Base-by-base conservation (phyloP, 345 rosid species). In the Eucalyptus dawsonii region DNA sequence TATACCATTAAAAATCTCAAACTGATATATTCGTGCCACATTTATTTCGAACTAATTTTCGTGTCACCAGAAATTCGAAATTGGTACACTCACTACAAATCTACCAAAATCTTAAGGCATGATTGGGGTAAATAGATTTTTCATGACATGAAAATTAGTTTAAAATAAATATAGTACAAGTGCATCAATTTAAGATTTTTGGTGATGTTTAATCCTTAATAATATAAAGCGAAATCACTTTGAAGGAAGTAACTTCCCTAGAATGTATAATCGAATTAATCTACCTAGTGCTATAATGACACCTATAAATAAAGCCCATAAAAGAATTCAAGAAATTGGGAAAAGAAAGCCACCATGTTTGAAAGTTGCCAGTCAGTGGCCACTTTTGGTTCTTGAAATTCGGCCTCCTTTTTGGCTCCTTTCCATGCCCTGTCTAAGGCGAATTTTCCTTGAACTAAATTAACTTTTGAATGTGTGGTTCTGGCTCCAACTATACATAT, bases 21-120 rank as follows among this genome's bases (percentile, higher is more conserved):
- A 21, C 1, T 6, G 0, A 42, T 21, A 19, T 37, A 34, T 19
- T 11, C 3, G 0, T 21, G 15, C 2, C 27, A 21, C 5, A 21
- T 76, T 76, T 37, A 21, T 11, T 4, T 1, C 0, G 4, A 40
- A 40, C 5, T 21, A 76, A 76, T 72, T 72, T 72, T 37, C 8
- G 2, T 19, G 8, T 72, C 14, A 34, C 8, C 5, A 72, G 1
- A 72, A 19, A 37, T 72, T 72, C 8, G 4, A 19, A 16, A 72
- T 22, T 40, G 0, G 27, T 14, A 4, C 5, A 9, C 21, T n/a
- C 1, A 7, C 24, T 44, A 11, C 83, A 76, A 72, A 37, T 76
- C 47, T 76, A 76, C 8, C 45, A 37, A 37, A 37, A 37, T 76
- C 8, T 10, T 11, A 37, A 12, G 45, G 47, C 29, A 40, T 19